phyloP scores from a whole-genome alignment of 257 asterid genomes.

The Echium plantagineum region DNA sequence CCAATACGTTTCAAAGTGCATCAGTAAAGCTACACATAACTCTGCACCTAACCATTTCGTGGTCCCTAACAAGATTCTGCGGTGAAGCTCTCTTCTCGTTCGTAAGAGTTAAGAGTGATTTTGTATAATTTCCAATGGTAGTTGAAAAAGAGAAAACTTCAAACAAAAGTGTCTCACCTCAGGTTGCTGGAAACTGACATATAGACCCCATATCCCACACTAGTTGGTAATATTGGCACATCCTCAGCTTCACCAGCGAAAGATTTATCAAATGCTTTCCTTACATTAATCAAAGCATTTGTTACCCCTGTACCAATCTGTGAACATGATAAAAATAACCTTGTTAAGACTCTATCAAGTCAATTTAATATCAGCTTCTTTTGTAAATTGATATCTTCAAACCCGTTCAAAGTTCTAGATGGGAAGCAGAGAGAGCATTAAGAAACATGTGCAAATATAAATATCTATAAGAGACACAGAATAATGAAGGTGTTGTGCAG shows the following conservation, averaged over 20 bases:
- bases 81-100: not conserved
- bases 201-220: slow-evolving; percentile 81
- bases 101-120: not conserved
- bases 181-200: slow-evolving; percentile 95
- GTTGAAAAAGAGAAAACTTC: not conserved
- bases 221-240: slow-evolving; percentile 63
- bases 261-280: slow-evolving; percentile 66
- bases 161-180: slow-evolving; percentile 29
- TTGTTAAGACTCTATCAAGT: no score
- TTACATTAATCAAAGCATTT: slow-evolving; percentile 46
- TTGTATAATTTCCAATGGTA: not conserved
- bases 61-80: not conserved
- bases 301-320: slow-evolving; percentile 95
- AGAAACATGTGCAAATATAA: no score
- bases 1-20: not conserved
- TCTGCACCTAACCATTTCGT: not conserved
- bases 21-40: no score
- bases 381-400: not conserved
- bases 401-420: not conserved
- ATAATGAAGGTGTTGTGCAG: no score
- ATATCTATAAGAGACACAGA: no score
- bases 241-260: slow-evolving; percentile 88
- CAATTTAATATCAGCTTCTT: no score
- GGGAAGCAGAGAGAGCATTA: not conserved
- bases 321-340: slow-evolving; percentile 1